Base-by-base conservation (phyloP, 2,329 filamentous ascomycete genomes). In the Zalaria obscura region DNA sequence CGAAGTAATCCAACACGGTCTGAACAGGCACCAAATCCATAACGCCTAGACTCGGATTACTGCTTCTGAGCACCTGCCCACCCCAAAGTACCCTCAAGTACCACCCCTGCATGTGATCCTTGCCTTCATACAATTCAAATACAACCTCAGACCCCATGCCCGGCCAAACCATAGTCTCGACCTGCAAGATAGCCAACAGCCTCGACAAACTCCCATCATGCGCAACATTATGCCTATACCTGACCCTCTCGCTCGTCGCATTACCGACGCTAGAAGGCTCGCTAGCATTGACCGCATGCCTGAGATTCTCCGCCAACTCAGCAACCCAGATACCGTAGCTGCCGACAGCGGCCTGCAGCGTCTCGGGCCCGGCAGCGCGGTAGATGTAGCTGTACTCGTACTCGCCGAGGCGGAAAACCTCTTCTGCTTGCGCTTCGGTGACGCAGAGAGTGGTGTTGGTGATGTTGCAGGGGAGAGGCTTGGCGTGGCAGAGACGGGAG, bases 351-450 rank as follows among this genome's bases (percentile, higher is more conserved):
- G 79, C 78, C 1, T 67, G 66, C 0, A 93, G 69, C 1, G 78
- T 79, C 10, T 68, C 57, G 0, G 70, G 63, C 7, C 45, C 45
- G 0, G 75, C 66, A 50, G 82, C 80, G 41, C 85, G 80, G 60
- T 86, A 86, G 41, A 86, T 74, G 53, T 79, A 81, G 9, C 73
- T 78, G 63, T 91, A 91, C 58, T 91, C 85, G 68, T 82, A 89
- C 50, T 87, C 70, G 0, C 83, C 84, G 0, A 88, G 59, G 5
- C 84, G 72, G 57, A 86, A 89, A 5, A 88, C 83, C 1, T 72
- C 61, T 44, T 89, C 68, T 2, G 82, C 78, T 35, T 78, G 64
- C 0, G 62, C 58, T 50, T 77, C 75, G 3, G 72, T 72, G 34
- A 88, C 64, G 54, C 84, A 89, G 0, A 63, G 60, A 0, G 61